Percentiles rank a stretch among this genome's conserved stretches.
Evolutionary conservation across 2,329 filamentous ascomycete genomes (phyloP).

Genomic region (Simplicillium aogashimaense): DNA sequence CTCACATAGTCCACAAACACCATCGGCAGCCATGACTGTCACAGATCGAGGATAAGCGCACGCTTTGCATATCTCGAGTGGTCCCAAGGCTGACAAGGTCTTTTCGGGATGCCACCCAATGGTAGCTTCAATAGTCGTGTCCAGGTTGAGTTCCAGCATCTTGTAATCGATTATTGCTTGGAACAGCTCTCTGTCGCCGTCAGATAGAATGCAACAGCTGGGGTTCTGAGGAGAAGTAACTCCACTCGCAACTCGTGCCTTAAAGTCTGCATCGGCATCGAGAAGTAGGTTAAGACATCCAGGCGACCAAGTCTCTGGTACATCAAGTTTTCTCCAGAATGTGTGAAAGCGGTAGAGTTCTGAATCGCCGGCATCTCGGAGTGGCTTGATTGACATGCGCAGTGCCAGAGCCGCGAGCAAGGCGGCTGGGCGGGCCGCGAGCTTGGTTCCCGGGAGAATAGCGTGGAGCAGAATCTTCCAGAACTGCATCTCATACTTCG

Average conservation of each 20-base stretch:
- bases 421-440: constrained; percentile 31
- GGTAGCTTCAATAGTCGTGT: too few relatives aligned
- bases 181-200: too few relatives aligned
- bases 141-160: too few relatives aligned
- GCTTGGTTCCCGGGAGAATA: constrained; percentile 36
- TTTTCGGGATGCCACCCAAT: too few relatives aligned
- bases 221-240: too few relatives aligned
- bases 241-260: too few relatives aligned
- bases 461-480: constrained; percentile 38
- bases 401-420: constrained; percentile 36
- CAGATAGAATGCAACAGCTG: too few relatives aligned
- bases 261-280: constrained; percentile 32
- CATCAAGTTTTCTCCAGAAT: constrained; percentile 35
- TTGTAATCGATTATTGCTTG: too few relatives aligned
- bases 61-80: constrained; percentile 25
- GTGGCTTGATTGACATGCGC: constrained; percentile 33
- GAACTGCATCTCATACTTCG: constrained; percentile 26
- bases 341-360: constrained; percentile 29
- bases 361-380: constrained; percentile 27
- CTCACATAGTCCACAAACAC: constrained; percentile 31
- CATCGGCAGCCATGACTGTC: constrained; percentile 31
- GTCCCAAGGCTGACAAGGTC: too few relatives aligned
- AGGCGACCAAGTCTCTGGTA: constrained; percentile 39
- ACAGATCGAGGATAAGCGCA: constrained; percentile 38
- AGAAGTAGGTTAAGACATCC: constrained; percentile 34